A percentile compares a stretch with the other conserved stretches of the same genome.
Conservation (phyloP, 2,329 filamentous ascomycete species). For the Pezicula carpinea region DNA sequence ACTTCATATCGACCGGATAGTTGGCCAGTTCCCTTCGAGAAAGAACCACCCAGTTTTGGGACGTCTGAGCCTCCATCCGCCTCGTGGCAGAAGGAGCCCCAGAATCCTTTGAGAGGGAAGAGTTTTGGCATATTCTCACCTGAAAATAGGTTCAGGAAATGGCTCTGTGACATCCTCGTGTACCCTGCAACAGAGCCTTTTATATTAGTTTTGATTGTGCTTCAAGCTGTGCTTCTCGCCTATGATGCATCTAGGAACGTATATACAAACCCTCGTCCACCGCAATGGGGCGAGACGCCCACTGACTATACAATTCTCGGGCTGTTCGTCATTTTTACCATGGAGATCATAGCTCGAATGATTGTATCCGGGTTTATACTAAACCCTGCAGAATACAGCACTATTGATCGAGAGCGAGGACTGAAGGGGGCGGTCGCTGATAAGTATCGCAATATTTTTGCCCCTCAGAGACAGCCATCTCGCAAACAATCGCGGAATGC, state of each 20-base stretch:
- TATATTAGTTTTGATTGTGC: constrained; percentile 79
- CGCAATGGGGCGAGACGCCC: constrained; percentile 56
- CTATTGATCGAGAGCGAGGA: constrained; percentile 73
- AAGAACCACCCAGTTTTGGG: constrained; percentile 7
- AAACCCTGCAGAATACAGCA: constrained; percentile 89
- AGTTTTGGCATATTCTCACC: constrained; percentile 81
- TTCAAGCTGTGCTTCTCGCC: constrained; percentile 84
- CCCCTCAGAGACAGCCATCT: constrained; percentile 62
- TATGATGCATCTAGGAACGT: constrained; percentile 76
- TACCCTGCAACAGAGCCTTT: constrained; percentile 82
- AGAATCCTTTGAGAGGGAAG: constrained; percentile 82
- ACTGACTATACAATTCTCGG: constrained; percentile 56
- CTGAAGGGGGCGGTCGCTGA: constrained; percentile 69
- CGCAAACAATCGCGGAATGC: constrained; percentile 16
- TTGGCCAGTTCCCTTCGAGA: constrained; percentile 26
- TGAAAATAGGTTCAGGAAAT: constrained; percentile 67
- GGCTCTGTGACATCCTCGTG: constrained; percentile 78
- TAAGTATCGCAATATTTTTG: constrained; percentile 75
- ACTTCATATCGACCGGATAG: constrained; percentile 16
- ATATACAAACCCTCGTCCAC: constrained; percentile 53
- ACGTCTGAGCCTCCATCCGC: constrained; percentile 25
- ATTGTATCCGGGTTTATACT: constrained; percentile 91
- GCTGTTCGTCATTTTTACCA: constrained; percentile 84
- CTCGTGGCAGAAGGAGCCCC: constrained; percentile 31
- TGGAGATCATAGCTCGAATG: constrained; percentile 77